Evolutionary conservation across 441 rosid genomes (phyloP).

Genomic region (Erodium moschatum): DNA sequence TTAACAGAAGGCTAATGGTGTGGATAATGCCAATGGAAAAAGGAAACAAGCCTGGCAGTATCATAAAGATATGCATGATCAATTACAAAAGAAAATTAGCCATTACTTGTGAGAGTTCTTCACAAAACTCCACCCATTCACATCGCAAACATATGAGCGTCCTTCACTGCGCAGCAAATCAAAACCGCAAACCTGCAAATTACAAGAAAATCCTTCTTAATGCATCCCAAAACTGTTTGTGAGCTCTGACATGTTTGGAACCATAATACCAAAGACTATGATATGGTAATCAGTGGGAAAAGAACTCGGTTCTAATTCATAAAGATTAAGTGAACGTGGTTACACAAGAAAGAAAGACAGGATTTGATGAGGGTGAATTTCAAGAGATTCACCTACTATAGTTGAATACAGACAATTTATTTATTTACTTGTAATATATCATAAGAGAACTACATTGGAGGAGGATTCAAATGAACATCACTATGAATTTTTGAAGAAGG

Average conservation of each 20-base stretch:
- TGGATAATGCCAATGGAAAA: neutral
- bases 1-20: too few species aligned
- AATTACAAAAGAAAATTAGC: neutral
- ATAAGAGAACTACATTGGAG: neutral
- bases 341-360: neutral
- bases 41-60: neutral
- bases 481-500: neutral
- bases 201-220: conserved; percentile 1
- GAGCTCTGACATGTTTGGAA: neutral
- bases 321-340: neutral
- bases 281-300: neutral
- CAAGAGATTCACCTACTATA: neutral
- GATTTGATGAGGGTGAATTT: neutral
- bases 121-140: conserved; percentile 99
- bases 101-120: conserved; percentile 95
- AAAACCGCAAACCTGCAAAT: conserved; percentile 92
- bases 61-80: neutral
- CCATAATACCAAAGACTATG: neutral
- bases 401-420: neutral
- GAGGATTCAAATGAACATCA: neutral
- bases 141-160: conserved; percentile 97
- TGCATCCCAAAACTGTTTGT: neutral
- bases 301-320: neutral
- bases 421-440: neutral
- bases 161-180: conserved; percentile 96